Conservation (phyloP, 2,329 filamentous ascomycete species). For the Waltergamsia citrina region DNA sequence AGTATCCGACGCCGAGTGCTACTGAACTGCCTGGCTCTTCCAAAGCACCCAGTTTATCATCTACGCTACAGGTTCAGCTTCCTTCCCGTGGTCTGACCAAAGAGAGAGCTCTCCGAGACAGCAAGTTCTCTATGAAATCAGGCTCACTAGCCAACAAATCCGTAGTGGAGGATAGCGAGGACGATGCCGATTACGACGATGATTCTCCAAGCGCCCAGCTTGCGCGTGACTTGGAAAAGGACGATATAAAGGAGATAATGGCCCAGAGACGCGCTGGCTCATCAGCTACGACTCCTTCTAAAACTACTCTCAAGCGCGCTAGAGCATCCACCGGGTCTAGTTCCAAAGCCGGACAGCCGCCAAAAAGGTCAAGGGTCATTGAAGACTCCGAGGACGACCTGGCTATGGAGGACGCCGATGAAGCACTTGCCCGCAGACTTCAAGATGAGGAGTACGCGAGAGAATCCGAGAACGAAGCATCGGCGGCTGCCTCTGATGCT, state of each 20-base stretch:
- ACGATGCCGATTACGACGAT: slow-evolving; percentile 12
- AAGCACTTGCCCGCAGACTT: slow-evolving; percentile 3
- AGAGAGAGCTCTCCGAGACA: slow-evolving; percentile 23
- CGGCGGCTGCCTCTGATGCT: neutral
- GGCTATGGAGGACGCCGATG: slow-evolving; percentile 3
- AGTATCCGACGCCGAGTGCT: slow-evolving; percentile 22
- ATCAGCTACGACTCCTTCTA: too few species aligned
- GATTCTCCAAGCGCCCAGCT: slow-evolving; percentile 15
- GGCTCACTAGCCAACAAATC: slow-evolving; percentile 31
- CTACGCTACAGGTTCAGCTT: neutral
- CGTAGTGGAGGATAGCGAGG: slow-evolving; percentile 30
- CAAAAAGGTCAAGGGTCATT: slow-evolving; percentile 19
- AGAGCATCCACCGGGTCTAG: slow-evolving; percentile 12
- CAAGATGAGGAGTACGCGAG: slow-evolving; percentile 5
- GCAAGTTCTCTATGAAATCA: slow-evolving; percentile 35
- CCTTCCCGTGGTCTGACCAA: slow-evolving; percentile 6
- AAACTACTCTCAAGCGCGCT: slow-evolving; percentile 12
- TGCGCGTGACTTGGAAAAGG: slow-evolving; percentile 23
- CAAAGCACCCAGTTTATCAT: neutral
- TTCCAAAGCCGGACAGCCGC: slow-evolving; percentile 9
- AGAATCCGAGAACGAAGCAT: neutral
- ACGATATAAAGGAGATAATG: too few species aligned
- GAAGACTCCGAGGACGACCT: slow-evolving; percentile 5
- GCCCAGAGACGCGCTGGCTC: too few species aligned
- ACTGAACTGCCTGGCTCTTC: slow-evolving; percentile 7